A percentile compares a stretch with the other conserved stretches of the same genome.
phyloP scores from a whole-genome alignment of 805 yeast species.

The Kazachstania viticola region DNA sequence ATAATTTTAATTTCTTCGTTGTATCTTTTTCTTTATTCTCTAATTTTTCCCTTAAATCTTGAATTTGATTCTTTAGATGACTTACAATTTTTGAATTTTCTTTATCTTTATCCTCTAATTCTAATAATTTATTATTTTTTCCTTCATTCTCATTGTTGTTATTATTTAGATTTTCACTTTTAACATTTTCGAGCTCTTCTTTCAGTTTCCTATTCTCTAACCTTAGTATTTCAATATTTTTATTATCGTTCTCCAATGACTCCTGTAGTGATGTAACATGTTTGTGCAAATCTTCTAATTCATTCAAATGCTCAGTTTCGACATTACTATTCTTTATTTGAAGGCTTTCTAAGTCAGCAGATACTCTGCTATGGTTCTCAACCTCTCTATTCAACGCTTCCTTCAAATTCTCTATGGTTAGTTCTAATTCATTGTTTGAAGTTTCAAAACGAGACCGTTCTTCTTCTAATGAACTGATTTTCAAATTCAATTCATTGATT shows the following conservation, averaged over 20 bases:
- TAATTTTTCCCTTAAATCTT: conserved; percentile 26
- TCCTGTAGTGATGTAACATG: conserved; percentile 26
- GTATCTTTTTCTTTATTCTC: conserved; percentile 35
- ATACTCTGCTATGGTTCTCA: conserved; percentile 12
- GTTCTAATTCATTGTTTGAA: conserved; percentile 24
- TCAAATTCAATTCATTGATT: conserved; percentile 24
- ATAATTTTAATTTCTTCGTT: conserved; percentile 43
- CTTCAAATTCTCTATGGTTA: conserved; percentile 19
- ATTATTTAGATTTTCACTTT: conserved; percentile 12
- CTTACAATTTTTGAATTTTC: conserved; percentile 7
- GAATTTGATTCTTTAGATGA: conserved; percentile 16
- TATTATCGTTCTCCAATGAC: conserved; percentile 21
- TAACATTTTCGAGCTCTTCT: conserved; percentile 8
- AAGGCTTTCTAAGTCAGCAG: conserved; percentile 20
- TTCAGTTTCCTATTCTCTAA: conserved; percentile 19
- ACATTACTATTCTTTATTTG: conserved; percentile 14
- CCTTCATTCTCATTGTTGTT: conserved; percentile 8
- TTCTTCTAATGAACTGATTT: conserved; percentile 26
- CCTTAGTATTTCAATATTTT: conserved; percentile 16
- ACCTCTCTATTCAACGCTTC: conserved; percentile 9
- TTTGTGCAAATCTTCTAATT: conserved; percentile 27
- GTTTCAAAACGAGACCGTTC: conserved; percentile 16
- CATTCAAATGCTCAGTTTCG: conserved; percentile 29
- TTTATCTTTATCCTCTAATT: conserved; percentile 3
- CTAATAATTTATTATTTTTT: conserved; percentile 4